Percentiles rank a stretch among this genome's conserved stretches.
Evolutionary conservation across 202 grass and related monocot genomes (phyloP).

Genomic region (Zizania palustris): DNA sequence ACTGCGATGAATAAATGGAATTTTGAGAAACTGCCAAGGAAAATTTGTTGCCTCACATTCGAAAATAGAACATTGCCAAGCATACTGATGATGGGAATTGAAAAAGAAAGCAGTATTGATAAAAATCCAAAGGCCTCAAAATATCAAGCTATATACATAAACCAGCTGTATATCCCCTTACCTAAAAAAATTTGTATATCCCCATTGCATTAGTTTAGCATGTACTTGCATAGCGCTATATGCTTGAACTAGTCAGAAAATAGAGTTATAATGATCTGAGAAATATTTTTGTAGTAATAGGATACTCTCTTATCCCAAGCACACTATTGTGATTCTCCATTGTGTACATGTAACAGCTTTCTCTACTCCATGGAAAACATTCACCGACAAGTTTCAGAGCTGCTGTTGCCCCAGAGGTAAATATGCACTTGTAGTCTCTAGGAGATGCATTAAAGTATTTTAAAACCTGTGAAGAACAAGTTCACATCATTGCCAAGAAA

Average conservation of each 20-base stretch:
- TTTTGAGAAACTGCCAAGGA: background rate
- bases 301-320: constrained; percentile 99
- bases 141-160: constrained; percentile 13
- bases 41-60: background rate
- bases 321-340: constrained; percentile 99
- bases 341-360: constrained; percentile 86
- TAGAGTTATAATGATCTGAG: constrained; percentile 5
- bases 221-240: constrained; percentile 7
- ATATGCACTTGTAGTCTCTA: constrained; percentile 88
- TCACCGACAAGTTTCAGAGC: constrained; percentile 91
- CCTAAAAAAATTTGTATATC: too few relatives aligned
- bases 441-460: constrained; percentile 93
- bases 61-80: background rate
- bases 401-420: constrained; percentile 94
- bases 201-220: background rate
- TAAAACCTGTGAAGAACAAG: constrained; percentile 70
- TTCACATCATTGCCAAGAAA: constrained; percentile 42
- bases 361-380: constrained; percentile 94
- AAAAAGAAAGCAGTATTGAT: background rate
- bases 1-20: constrained; percentile 4
- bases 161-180: constrained; percentile 6
- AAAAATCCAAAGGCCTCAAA: background rate
- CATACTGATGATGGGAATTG: background rate
- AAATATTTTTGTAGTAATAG: constrained; percentile 39
- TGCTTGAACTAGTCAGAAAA: constrained; percentile 11